Evolutionary conservation across 257 asterid genomes (phyloP).

Genomic region (Nemophila menziesii): DNA sequence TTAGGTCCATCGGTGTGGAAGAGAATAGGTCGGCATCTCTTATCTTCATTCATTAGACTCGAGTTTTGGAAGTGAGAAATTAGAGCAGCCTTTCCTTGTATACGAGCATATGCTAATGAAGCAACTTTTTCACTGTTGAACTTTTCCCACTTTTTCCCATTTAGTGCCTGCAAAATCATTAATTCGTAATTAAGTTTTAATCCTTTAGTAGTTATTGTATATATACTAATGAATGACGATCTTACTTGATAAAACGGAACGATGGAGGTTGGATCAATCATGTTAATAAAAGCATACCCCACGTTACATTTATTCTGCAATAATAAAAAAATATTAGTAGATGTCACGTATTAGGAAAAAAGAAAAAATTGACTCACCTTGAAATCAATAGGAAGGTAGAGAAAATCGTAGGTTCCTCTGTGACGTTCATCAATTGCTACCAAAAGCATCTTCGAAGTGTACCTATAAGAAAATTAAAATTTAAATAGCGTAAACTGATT

Average conservation of each 20-base stretch:
- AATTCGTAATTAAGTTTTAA: neutral
- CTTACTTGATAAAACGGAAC: constrained; percentile 78
- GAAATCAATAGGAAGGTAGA: constrained; percentile 86
- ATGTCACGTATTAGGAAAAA: neutral
- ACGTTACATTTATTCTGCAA: constrained; percentile 99
- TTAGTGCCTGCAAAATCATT: constrained; percentile 48
- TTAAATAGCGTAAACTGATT: too few species aligned
- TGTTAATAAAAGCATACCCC: constrained; percentile 96
- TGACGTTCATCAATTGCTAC: constrained; percentile 95
- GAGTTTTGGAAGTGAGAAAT: constrained; percentile 97
- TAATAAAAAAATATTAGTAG: constrained; percentile 13
- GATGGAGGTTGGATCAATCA: constrained; percentile 79
- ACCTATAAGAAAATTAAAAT: constrained; percentile 41
- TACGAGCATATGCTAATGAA: constrained; percentile 92
- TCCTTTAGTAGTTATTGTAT: too few species aligned
- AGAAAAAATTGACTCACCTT: constrained; percentile 48
- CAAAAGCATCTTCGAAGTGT: constrained; percentile 98
- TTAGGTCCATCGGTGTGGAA: constrained; percentile 99
- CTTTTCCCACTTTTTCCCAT: constrained; percentile 99
- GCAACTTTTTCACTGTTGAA: constrained; percentile 99
- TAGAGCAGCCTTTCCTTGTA: constrained; percentile 94
- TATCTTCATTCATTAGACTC: constrained; percentile 99
- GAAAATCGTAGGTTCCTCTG: constrained; percentile 88
- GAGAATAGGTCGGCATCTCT: constrained; percentile 95
- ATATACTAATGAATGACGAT: constrained; percentile 1